Evolutionary conservation across 1,284 basidiomycete species (phyloP), one percentile per base, ranked within the genome.

Genomic region (Sparassis latifolia): DNA sequence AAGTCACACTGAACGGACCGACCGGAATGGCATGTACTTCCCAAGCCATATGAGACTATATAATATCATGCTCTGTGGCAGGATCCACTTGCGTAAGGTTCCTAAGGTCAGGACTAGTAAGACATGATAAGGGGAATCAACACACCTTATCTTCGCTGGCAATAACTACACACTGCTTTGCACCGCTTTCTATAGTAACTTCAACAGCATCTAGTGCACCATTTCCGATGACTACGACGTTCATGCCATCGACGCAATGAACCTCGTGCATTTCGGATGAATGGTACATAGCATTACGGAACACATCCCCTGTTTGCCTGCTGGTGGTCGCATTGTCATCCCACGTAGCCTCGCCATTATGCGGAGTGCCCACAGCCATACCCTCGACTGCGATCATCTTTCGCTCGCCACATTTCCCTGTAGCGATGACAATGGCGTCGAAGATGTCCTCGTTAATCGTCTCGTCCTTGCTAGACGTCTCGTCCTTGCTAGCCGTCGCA

Each of bases 161-260:
- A 32, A 82, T 62, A 62, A 82, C 75, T 2, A 70, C 67, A 3
- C 72, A 67, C 28, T 70, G 62, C 12, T 69, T 69, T 3, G 79
- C 80, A 27, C 74, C 72, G 47, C 73, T 68, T 2, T 65, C 57
- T 1, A 79, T 61, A 1, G 75, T 74, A 2, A 76, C 73, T 58
- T 84, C 80, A n/a, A 80, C 77, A 1, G 80, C 77, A 58, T 85
- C 82, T 10, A 84, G 76, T 0, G 82, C 82, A 0, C 82, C 81
- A 39, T 76, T 76, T 0, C 82, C 82, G 29, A 85, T 68, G 2
- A 82, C 70, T 9, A 76, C 68, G 2, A 80, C 66, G 12, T 68
- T 72, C 65, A 80, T 81, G 0, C 73, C 79, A 5, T 68, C 61
- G 2, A 70, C 59, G n/a, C n/a, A n/a, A 5, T 69, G 59, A 5